Base-by-base conservation (phyloP, 1,139 yeast genomes). In the Geotrichum cucujoidarum region DNA sequence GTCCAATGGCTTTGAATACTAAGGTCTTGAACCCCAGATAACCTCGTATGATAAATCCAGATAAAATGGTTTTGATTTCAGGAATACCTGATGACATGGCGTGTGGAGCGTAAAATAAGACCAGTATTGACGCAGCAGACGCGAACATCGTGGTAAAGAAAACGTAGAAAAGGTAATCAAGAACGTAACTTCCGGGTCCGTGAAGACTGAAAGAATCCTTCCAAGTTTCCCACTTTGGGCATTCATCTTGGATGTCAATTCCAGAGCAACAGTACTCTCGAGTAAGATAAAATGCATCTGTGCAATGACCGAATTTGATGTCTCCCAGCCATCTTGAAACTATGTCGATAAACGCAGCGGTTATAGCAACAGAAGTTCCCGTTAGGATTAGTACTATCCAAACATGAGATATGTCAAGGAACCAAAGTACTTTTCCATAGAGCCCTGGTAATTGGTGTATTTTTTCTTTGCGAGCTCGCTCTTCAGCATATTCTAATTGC, bases 41-140 rank as follows among this genome's bases (percentile, higher is more conserved):
- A 6, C 67, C 68, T 11, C 68, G 59, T 22, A 59, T 61, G 34
- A 60, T 59, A 43, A 60, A 58, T 2, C 66, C 65, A 6, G 65
- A 61, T n/a, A 62, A 55, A 39, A 62, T 62, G 1, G 65, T 62
- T 49, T 68, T 80, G 46, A 82, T 73, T 58, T 83, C 92, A 1
- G 88, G 78, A 25, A 86, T 81, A 3, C 95, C 95, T 45, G 84
- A 78, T 57, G 77, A 78, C 33, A 72, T 69, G 27, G 82, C 75
- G 45, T 71, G 66, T 0, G 76, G 75, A 7, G 77, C 75, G 37
- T 57, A 61, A 20, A 58, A 53, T 2, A 67, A 59, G 6, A 76
- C 64, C 1, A 66, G 49, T 1, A 67, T 61, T 0, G 75, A 70
- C 0, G 72, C 65, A 1, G 57, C 47, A 1, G 56, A 43, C 1